Percentiles rank a stretch among this genome's conserved stretches.
Evolutionary conservation across 2,329 filamentous ascomycete genomes (phyloP).

Genomic region (Penicillium verrucosum): DNA sequence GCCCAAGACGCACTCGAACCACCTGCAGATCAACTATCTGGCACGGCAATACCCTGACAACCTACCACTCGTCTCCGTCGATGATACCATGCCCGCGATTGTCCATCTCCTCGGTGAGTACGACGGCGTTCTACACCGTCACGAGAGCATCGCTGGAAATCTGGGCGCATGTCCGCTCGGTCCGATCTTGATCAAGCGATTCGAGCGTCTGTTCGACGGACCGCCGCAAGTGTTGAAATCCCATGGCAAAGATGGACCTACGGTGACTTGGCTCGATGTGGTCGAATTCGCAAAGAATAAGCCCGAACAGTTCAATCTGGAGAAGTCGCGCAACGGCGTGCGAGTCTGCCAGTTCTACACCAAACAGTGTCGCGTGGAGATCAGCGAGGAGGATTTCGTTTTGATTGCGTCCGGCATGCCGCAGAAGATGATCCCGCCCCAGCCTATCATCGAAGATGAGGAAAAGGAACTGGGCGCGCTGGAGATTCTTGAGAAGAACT

Average conservation of each 20-base stretch:
- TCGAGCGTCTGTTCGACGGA: constrained; percentile 81
- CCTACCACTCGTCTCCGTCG: constrained; percentile 59
- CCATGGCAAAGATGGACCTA: constrained; percentile 58
- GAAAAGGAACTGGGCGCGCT: constrained; percentile 78
- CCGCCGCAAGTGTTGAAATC: constrained; percentile 66
- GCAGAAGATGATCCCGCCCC: constrained; percentile 75
- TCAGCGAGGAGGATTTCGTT: constrained; percentile 82
- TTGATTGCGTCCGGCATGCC: constrained; percentile 79
- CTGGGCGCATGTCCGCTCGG: constrained; percentile 79
- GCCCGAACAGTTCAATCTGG: constrained; percentile 72
- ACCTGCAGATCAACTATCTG: constrained; percentile 67
- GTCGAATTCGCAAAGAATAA: constrained; percentile 80
- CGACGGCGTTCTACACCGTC: constrained; percentile 77
- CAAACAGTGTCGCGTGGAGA: constrained; percentile 77
- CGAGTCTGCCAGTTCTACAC: constrained; percentile 78
- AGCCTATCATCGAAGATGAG: constrained; percentile 82
- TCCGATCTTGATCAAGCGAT: constrained; percentile 77
- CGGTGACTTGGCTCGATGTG: constrained; percentile 78
- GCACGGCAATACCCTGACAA: constrained; percentile 61
- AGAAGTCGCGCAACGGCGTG: constrained; percentile 64
- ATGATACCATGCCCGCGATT: constrained; percentile 71
- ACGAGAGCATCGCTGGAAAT: constrained; percentile 82
- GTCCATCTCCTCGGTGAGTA: constrained; percentile 73
- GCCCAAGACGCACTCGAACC: constrained; percentile 54
- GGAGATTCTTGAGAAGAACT: constrained; percentile 76